phyloP scores from a whole-genome alignment of 1,139 yeast species.

The Suhomyces ambrosiae region DNA sequence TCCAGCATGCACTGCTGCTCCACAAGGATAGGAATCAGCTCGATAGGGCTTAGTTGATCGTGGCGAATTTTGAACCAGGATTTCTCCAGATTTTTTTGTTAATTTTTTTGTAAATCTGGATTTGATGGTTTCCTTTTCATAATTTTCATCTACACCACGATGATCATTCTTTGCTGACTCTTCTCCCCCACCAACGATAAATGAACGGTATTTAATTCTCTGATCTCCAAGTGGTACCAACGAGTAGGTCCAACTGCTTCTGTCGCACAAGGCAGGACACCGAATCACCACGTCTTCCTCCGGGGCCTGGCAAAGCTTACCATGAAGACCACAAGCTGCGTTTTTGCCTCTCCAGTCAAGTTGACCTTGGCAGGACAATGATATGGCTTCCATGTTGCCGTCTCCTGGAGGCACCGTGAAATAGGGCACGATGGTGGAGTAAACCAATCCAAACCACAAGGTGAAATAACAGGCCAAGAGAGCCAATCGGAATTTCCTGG shows the following conservation, averaged over 20 bases:
- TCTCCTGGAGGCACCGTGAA: slow-evolving; percentile 26
- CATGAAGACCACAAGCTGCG: slow-evolving; percentile 75
- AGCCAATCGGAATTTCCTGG: slow-evolving; percentile 28
- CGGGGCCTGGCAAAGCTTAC: slow-evolving; percentile 51
- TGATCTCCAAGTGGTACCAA: slow-evolving; percentile 75
- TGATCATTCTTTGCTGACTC: no score
- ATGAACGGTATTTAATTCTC: slow-evolving; percentile 69
- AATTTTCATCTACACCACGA: no score
- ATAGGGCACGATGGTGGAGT: slow-evolving; percentile 40
- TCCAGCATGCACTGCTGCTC: slow-evolving; percentile 89
- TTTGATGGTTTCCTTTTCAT: no score
- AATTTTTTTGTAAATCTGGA: no score
- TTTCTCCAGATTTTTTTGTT: not conserved
- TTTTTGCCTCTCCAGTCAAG: slow-evolving; percentile 71
- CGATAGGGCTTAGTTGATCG: slow-evolving; percentile 58
- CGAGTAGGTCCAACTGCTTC: slow-evolving; percentile 76
- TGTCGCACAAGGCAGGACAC: slow-evolving; percentile 88
- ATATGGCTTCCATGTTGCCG: slow-evolving; percentile 21
- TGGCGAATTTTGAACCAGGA: not conserved
- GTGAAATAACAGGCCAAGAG: slow-evolving; percentile 39
- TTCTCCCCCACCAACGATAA: slow-evolving; percentile 67
- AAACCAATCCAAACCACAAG: slow-evolving; percentile 37
- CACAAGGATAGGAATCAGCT: slow-evolving; percentile 88
- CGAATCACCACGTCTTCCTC: slow-evolving; percentile 57
- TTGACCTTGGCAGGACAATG: slow-evolving; percentile 23